Conservation (phyloP, 495 filamentous ascomycete genomes). For the Penicillium robsamsonii region DNA sequence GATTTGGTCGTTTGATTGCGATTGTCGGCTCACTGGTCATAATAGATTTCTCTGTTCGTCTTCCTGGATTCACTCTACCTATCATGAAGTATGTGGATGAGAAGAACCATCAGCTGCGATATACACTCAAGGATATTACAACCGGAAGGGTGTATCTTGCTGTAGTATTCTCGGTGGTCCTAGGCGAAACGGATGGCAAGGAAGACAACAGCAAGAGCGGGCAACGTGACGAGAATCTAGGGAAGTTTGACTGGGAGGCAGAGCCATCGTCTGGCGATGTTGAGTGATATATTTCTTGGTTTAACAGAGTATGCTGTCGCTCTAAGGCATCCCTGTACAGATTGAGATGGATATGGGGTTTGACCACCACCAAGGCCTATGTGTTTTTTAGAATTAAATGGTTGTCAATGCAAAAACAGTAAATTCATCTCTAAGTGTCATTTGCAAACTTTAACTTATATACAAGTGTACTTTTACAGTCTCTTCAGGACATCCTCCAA, state of each 20-base stretch:
- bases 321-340: too few species aligned
- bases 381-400: not conserved
- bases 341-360: not conserved
- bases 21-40: not conserved
- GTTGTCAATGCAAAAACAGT: not conserved
- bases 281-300: constrained; percentile 15
- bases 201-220: constrained; percentile 4
- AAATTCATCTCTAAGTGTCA: constrained; percentile 4
- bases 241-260: constrained; percentile 30
- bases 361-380: too few species aligned
- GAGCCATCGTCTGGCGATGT: constrained; percentile 24
- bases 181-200: constrained; percentile 18
- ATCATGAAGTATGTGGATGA: constrained; percentile 82
- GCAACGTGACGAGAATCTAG: constrained; percentile 12
- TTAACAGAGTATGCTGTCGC: not conserved
- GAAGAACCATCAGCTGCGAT: constrained; percentile 74
- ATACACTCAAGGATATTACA: constrained; percentile 74
- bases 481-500: constrained; percentile 84
- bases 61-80: constrained; percentile 76
- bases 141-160: constrained; percentile 74
- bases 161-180: constrained; percentile 70
- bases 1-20: constrained; percentile 4
- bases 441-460: constrained; percentile 13
- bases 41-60: constrained; percentile 67
- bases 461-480: constrained; percentile 54